Base-by-base conservation (phyloP, 2,329 filamentous ascomycete species). In the Ceratocystis albifundus region DNA sequence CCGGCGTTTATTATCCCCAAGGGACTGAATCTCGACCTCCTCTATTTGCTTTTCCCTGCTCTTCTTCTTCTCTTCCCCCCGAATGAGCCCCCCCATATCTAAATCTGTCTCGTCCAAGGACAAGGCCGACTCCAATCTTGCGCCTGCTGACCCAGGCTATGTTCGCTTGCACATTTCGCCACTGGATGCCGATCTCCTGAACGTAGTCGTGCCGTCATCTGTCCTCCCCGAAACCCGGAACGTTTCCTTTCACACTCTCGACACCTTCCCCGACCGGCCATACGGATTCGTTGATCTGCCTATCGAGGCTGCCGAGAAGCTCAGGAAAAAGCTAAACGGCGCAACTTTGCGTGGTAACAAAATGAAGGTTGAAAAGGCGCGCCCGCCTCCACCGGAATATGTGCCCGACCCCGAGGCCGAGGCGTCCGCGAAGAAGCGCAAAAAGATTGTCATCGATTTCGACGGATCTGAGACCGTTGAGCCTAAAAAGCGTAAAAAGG, bases 221-320 rank as follows among this genome's bases (percentile, higher is more conserved):
- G 73, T 89, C 15, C 82, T 85, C 45, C 80, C 84, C 15, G 78
- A 79, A 59, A 90, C 89, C 22, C 84, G 85, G 69, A 89, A 91
- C 73, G 83, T 96, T 64, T 96, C 92, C n/a, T 96, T 88, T 76
- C 93, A 97, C 76, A 80, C 80, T 4, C 77, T 96, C 70, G 84
- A 90, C 73, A 92, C 92, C 0, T 96, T 96, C 69, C 93, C 93
- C 15, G 94, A 99, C 70, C 88, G 85, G 73, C 87, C 84, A 65
- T 99, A 90, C 84, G 94, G 93, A 66, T 99, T 89, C 77, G 80
- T 97, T 68, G 91, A 95, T 61, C 77, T 99, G 46, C 92, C 92
- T 0, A 77, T 74, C 2, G 83, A 84, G 76, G 91, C 96, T 70
- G 94, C 93, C 8, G 88, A 93, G n/a, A 96, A 91, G 75, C 77